Evolutionary conservation across 768 basidiomycete species (phyloP).

Genomic region (Trametes punicea): DNA sequence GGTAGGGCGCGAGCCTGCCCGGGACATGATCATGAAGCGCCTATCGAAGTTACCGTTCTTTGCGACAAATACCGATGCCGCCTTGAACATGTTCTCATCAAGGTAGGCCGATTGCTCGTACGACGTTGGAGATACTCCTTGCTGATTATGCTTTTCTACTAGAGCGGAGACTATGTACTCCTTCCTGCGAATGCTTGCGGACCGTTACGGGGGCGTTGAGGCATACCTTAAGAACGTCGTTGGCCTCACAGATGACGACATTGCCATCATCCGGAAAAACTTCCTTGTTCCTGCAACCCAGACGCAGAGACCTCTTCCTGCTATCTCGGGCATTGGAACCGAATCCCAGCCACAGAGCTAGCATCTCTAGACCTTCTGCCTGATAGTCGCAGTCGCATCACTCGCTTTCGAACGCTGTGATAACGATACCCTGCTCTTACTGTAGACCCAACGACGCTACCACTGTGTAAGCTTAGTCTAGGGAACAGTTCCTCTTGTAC

Average conservation of each 20-base stretch:
- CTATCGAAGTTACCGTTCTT: conserved; percentile 71
- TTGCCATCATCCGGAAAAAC: conserved; percentile 55
- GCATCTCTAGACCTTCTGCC: not conserved
- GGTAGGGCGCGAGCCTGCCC: conserved; percentile 75
- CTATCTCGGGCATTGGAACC: too few species aligned
- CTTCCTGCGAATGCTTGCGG: conserved; percentile 56
- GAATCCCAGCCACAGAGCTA: not conserved
- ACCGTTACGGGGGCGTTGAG: conserved; percentile 67
- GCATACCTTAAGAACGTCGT: conserved; percentile 54
- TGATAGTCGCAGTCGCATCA: not conserved
- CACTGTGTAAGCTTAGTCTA: conserved; percentile 15
- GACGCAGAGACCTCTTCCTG: not conserved
- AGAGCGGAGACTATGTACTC: conserved; percentile 78
- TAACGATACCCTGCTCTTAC: conserved; percentile 1
- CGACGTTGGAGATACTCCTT: not conserved
- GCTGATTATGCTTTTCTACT: not conserved
- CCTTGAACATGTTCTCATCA: conserved; percentile 81
- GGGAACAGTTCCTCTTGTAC: not conserved
- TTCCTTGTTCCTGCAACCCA: conserved; percentile 31
- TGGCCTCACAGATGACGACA: conserved; percentile 62
- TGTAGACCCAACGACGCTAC: conserved; percentile 2
- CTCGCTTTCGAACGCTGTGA: not conserved
- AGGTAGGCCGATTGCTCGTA: conserved; percentile 43
- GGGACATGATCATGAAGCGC: conserved; percentile 65
- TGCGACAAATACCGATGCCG: conserved; percentile 67